Conservation (phyloP, 768 basidiomycete genomes). For the Pleurotus ostreatus region DNA sequence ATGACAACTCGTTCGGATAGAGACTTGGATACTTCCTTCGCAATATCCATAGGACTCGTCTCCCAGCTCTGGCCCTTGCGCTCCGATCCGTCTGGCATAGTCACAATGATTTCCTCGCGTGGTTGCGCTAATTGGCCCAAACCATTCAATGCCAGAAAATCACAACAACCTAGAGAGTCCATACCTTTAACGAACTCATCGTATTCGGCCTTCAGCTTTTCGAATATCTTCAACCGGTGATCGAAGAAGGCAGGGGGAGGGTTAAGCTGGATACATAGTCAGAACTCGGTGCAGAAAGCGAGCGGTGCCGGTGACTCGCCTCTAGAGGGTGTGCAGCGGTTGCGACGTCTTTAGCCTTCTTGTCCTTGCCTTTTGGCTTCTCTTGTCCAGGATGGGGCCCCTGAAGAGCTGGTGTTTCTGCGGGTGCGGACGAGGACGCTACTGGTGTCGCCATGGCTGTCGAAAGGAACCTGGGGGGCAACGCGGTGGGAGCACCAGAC, state of each 20-base stretch:
- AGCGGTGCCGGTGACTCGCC: constrained; percentile 32
- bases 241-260: constrained; percentile 87
- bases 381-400: constrained; percentile 32
- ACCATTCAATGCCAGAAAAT: not conserved
- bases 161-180: constrained; percentile 1
- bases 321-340: constrained; percentile 57
- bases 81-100: constrained; percentile 81
- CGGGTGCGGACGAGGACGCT: constrained; percentile 52
- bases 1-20: constrained; percentile 89
- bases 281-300: constrained; percentile 9
- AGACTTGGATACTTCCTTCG: constrained; percentile 82
- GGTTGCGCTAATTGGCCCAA: constrained; percentile 54
- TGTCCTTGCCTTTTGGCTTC: constrained; percentile 34
- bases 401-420: constrained; percentile 41
- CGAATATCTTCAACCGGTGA: constrained; percentile 86
- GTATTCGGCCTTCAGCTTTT: constrained; percentile 79
- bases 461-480: constrained; percentile 19
- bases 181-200: constrained; percentile 76
- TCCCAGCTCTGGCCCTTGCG: constrained; percentile 90
- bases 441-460: constrained; percentile 52
- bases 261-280: constrained; percentile 49
- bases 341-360: constrained; percentile 38
- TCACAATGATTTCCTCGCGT: constrained; percentile 78
- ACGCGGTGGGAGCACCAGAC: constrained; percentile 9
- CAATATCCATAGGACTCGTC: constrained; percentile 89